These are phyloP conservation scores for Starmerella davenportii DNA, from an alignment of 805 yeast genomes.

Conservation along the genomic window DNA sequence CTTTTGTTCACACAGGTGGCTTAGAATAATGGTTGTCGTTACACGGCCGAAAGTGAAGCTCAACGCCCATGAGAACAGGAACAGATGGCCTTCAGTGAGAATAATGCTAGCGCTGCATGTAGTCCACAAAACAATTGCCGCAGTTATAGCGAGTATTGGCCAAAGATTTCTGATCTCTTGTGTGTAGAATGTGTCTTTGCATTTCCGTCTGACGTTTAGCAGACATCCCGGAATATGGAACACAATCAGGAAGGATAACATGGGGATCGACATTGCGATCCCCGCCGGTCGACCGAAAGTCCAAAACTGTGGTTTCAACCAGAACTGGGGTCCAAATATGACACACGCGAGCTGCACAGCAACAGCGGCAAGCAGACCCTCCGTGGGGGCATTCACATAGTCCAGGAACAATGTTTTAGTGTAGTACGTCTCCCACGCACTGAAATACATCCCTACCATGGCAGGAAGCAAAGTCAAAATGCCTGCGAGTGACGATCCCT, in stretches of 20 bases:
- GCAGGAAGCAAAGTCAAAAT: conserved; percentile 24
- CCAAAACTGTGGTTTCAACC: conserved; percentile 6
- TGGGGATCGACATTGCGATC: conserved; percentile 18
- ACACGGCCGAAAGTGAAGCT: conserved; percentile 84
- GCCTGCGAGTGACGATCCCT: conserved; percentile 47
- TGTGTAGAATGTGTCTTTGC: conserved; percentile 24
- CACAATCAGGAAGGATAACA: conserved; percentile 26
- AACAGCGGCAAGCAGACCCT: conserved; percentile 62
- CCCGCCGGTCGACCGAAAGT: conserved; percentile 8
- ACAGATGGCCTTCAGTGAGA: conserved; percentile 30
- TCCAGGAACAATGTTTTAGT: conserved; percentile 72
- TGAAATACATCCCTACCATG: conserved; percentile 37
- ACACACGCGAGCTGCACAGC: conserved; percentile 47
- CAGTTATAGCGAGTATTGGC: conserved; percentile 48
- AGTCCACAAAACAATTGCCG: conserved; percentile 30
- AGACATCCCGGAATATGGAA: conserved; percentile 52
- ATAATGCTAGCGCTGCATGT: conserved; percentile 33
- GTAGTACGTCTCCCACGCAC: conserved; percentile 92
- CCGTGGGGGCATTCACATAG: conserved; percentile 85
- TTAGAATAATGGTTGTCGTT: conserved; percentile 39
- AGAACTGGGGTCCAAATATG: conserved; percentile 31
- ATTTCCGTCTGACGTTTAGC: conserved; percentile 26
- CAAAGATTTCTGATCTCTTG: conserved; percentile 29
- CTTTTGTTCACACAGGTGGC: conserved; percentile 64
- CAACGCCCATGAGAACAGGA: conserved; percentile 57